These are phyloP conservation scores for Amaranthus hypochondriacus DNA, from an alignment of 148 eudicot species.

Conservation along the genomic window DNA sequence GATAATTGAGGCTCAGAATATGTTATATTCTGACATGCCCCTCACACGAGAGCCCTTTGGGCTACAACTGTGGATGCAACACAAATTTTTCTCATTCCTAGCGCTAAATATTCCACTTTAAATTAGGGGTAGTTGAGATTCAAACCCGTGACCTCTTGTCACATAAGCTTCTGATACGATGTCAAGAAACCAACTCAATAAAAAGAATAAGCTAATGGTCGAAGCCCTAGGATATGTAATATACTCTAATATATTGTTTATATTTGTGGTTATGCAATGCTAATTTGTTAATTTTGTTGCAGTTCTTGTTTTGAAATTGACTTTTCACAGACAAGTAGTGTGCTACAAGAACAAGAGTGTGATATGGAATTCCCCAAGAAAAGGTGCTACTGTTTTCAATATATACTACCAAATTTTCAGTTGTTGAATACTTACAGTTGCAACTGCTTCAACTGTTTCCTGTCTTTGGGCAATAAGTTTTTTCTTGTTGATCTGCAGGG, in stretches of 20 bases:
- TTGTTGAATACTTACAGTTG: neutral
- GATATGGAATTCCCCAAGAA: conserved; percentile 44
- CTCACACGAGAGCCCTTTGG: too few relatives aligned
- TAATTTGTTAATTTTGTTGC: conserved; percentile 17
- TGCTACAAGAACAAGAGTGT: conserved; percentile 30
- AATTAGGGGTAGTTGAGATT: too few relatives aligned
- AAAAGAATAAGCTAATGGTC: too few relatives aligned
- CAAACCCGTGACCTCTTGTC: too few relatives aligned
- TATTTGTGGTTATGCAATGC: neutral
- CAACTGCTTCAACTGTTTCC: neutral
- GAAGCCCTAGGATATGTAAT: neutral
- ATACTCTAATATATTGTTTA: neutral
- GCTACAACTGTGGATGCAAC: too few relatives aligned
- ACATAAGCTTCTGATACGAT: too few relatives aligned
- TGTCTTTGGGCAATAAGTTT: neutral
- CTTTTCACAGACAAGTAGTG: conserved; percentile 39
- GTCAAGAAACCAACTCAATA: too few relatives aligned
- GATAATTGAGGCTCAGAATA: neutral
- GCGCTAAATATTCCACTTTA: too few relatives aligned
- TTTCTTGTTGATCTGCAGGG: conserved; percentile 38
- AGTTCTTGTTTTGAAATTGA: conserved; percentile 43
- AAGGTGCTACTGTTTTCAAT: conserved; percentile 35
- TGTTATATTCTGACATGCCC: too few relatives aligned
- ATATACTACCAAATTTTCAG: neutral
- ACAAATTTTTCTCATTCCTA: too few relatives aligned